Evolutionary conservation across 352 stramenopile genomes (phyloP).

Genomic region (Phytophthora constricta): DNA sequence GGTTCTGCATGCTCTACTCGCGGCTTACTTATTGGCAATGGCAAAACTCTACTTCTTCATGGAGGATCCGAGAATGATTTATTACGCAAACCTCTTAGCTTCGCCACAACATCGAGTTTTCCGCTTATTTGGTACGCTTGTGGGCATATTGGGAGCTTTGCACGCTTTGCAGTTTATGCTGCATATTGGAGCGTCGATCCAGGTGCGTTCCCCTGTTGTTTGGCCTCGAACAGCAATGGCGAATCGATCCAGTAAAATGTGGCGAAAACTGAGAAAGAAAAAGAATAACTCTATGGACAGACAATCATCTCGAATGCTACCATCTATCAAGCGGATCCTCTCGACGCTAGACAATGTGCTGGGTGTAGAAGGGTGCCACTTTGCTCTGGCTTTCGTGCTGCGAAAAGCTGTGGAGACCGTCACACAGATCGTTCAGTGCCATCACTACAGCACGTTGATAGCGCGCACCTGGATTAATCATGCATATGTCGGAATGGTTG

Average conservation of each 20-base stretch:
- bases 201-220: not conserved
- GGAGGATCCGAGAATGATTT: slow-evolving; percentile 35
- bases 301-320: not conserved
- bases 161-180: not conserved
- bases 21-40: slow-evolving; percentile 3
- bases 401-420: not conserved
- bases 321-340: not conserved
- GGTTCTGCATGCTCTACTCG: slow-evolving; percentile 7
- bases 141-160: slow-evolving; percentile 12
- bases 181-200: not conserved
- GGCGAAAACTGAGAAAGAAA: not conserved
- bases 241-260: not conserved
- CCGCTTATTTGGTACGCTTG: slow-evolving; percentile 15
- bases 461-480: not conserved
- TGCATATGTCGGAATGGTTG: not conserved
- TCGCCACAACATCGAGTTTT: slow-evolving; percentile 14
- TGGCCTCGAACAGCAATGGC: not conserved
- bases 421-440: not conserved
- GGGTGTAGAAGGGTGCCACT: not conserved
- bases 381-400: not conserved
- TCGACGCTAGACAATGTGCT: not conserved
- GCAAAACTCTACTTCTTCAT: slow-evolving; percentile 28
- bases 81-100: slow-evolving; percentile 37
- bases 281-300: not conserved
- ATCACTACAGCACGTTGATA: not conserved